Base-by-base conservation (phyloP, 1,284 basidiomycete genomes). In the Marasmius fiardii region DNA sequence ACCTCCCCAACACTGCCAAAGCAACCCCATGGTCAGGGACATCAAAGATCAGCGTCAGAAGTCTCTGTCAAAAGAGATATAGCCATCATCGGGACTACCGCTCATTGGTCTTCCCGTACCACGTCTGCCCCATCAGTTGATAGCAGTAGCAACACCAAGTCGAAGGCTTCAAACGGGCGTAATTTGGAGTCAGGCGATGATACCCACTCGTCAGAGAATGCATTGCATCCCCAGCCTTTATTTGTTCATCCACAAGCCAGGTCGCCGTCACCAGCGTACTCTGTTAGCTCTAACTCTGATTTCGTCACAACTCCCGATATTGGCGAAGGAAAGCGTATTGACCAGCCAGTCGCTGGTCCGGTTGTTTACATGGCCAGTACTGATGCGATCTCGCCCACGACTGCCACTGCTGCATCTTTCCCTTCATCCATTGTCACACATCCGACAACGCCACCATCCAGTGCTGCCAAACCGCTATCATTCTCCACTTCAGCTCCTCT, bases 261-360 rank as follows among this genome's bases (percentile, higher is more conserved):
- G 58, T 75, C 80, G 4, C 71, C 79, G 26, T 79, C 78, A 43
- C 78, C 78, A 39, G 58, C 16, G 47, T 55, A 41, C 23, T 55
- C 60, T 41, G 67, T 67, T 24, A 64, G 62, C 50, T 65, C 68
- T 53, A 70, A 72, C 58, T 64, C 69, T 60, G 61, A 63, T 64
- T 60, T 68, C 54, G n/a, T 57, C 6, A 63, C 74, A 31, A 86
- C 84, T 16, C 83, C 83, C 31, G 75, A 71, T 55, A 83, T 85
- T 60, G 82, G 84, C 33, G 73, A 84, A 63, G 70, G 70, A 60
- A 86, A 85, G 63, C 75, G 79, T 56, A 77, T 86, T 55, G 70
- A 72, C 60, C 70, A 76, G 54, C 83, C 79, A 43, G 81, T 86
- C 41, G 81, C 83, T 54, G 77, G 79, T 39, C 84, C 85, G 35